Percentiles rank a stretch among this genome's conserved stretches.
These are phyloP conservation scores for Cotoneaster glaucophyllus DNA, from an alignment of 306 rosid species.

Conservation along the genomic window DNA sequence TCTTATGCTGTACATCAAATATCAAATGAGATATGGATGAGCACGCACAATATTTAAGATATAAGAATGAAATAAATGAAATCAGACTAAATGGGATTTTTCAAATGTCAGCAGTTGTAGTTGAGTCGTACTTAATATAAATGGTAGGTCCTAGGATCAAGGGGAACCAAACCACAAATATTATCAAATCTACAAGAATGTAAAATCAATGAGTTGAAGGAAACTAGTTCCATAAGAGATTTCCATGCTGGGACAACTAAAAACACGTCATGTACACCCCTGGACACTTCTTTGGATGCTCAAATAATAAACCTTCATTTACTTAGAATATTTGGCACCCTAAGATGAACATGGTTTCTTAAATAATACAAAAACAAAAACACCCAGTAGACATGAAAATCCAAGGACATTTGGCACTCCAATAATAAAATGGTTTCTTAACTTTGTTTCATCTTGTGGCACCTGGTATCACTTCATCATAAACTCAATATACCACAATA, in stretches of 20 bases:
- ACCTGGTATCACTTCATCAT: not conserved
- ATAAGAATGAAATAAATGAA: not conserved
- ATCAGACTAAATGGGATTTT: not conserved
- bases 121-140: not conserved
- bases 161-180: not conserved
- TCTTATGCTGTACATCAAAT: constrained; percentile 70
- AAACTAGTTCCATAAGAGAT: not conserved
- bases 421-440: not conserved
- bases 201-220: not conserved
- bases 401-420: not conserved
- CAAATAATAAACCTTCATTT: not conserved
- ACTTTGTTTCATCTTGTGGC: not conserved
- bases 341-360: not conserved
- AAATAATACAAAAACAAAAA: not conserved
- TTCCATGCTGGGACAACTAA: not conserved
- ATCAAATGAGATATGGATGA: constrained; percentile 7
- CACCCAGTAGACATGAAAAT: not conserved
- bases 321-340: not conserved
- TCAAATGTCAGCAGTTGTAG: not conserved
- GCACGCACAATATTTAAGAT: not conserved
- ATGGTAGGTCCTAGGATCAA: not conserved
- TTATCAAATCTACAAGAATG: not conserved
- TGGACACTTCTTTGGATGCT: not conserved
- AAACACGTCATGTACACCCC: not conserved
- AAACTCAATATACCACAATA: not conserved